These are phyloP conservation scores for Pulveroboletus sp. DNA, from an alignment of 768 basidiomycete genomes.

Conservation along the genomic window DNA sequence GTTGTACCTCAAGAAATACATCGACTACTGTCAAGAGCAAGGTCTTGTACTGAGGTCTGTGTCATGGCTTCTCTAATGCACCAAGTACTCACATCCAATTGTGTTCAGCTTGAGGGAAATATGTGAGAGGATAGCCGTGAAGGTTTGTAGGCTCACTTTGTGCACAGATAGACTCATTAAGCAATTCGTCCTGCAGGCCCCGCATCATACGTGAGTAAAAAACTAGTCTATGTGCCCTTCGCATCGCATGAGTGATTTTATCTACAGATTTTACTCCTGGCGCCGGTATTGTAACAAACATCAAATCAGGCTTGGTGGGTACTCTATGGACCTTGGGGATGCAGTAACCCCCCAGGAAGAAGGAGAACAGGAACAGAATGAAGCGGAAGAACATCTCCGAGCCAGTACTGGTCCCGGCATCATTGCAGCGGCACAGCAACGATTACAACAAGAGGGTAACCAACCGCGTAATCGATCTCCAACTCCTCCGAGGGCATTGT, in stretches of 20 bases:
- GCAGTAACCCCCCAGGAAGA: constrained; percentile 42
- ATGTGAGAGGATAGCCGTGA: constrained; percentile 81
- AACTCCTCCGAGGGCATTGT: constrained; percentile 74
- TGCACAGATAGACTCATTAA: constrained; percentile 2
- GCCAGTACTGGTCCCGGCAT: constrained; percentile 39
- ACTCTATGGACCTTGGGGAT: constrained; percentile 65
- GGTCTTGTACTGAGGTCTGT: constrained; percentile 72
- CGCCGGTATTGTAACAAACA: constrained; percentile 90
- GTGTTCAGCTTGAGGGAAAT: constrained; percentile 60
- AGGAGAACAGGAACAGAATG: constrained; percentile 39
- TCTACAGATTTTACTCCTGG: constrained; percentile 79
- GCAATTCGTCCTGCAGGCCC: constrained; percentile 46
- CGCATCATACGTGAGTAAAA: constrained; percentile 74
- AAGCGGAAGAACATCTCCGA: constrained; percentile 37
- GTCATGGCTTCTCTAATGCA: background rate
- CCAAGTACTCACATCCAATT: constrained; percentile 25
- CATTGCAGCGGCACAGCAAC: constrained; percentile 41
- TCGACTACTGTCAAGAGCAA: constrained; percentile 86
- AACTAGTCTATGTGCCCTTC: background rate
- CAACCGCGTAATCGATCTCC: constrained; percentile 62
- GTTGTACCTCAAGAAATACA: constrained; percentile 79
- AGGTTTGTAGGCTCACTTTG: constrained; percentile 39
- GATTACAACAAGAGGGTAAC: constrained; percentile 34
- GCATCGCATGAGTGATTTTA: background rate
- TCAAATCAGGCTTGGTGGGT: constrained; percentile 84